phyloP scores from a whole-genome alignment of 2,329 filamentous ascomycete genomes.

The Colletotrichum coccodes region DNA sequence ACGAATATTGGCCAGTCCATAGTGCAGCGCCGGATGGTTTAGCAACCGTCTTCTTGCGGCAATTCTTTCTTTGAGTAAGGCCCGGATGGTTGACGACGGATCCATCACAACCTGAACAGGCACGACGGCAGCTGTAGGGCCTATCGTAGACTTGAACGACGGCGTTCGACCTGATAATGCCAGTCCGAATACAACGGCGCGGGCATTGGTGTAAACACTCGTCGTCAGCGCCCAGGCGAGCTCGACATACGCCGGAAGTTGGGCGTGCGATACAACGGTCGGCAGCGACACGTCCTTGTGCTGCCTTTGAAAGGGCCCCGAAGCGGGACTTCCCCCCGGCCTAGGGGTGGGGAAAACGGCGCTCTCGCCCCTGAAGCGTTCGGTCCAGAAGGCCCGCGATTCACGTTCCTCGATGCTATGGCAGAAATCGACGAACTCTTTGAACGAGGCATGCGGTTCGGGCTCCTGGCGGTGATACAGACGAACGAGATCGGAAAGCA shows the following conservation, averaged over 20 bases:
- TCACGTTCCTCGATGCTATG: not conserved
- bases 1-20: not conserved
- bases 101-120: not conserved
- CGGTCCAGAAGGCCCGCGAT: not conserved
- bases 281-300: not conserved
- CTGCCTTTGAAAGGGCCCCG: not conserved
- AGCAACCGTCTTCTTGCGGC: not conserved
- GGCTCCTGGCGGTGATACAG: not conserved
- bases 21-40: not conserved
- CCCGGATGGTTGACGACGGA: not conserved
- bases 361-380: not conserved
- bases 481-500: not conserved
- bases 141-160: not conserved
- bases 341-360: not conserved
- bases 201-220: not conserved
- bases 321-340: not conserved
- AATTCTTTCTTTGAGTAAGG: not conserved
- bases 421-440: not conserved
- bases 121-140: not conserved
- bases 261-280: not conserved
- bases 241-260: not conserved
- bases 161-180: not conserved
- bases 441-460: not conserved
- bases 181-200: not conserved
- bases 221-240: slow-evolving; percentile 1